Evolutionary conservation across 306 rosid species (phyloP).

Genomic region (Hippophae tibetana): DNA sequence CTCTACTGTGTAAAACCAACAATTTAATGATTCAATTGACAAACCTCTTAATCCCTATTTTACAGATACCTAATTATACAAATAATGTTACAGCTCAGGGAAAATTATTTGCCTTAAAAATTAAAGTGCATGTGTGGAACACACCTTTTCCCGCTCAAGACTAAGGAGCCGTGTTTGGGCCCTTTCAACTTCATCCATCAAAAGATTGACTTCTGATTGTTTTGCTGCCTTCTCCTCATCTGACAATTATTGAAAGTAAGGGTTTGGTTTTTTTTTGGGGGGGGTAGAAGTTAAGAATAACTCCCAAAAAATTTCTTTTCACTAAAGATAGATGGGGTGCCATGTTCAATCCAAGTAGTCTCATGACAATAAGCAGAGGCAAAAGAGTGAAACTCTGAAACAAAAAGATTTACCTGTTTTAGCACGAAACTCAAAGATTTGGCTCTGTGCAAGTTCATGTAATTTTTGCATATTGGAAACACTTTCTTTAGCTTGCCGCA

Average conservation of each 20-base stretch:
- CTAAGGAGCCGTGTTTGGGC: slow-evolving; percentile 57
- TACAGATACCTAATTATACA: neutral
- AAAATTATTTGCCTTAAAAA: neutral
- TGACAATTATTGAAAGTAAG: slow-evolving; percentile 23
- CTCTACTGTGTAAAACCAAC: too few species aligned
- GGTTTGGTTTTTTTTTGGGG: neutral
- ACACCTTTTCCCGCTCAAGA: slow-evolving; percentile 59
- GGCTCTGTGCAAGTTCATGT: slow-evolving; percentile 93
- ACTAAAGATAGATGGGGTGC: slow-evolving; percentile 11
- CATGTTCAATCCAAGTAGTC: slow-evolving; percentile 1
- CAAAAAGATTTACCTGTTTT: slow-evolving; percentile 61
- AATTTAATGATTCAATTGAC: too few species aligned
- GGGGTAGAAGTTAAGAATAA: neutral
- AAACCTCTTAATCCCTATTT: neutral
- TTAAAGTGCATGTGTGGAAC: neutral
- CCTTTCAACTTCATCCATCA: slow-evolving; percentile 63
- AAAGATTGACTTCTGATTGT: slow-evolving; percentile 80
- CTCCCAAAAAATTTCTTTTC: neutral
- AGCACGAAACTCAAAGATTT: slow-evolving; percentile 86
- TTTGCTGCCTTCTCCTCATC: slow-evolving; percentile 84
- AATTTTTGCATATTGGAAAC: slow-evolving; percentile 90
- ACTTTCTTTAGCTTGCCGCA: slow-evolving; percentile 87
- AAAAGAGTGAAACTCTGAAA: slow-evolving; percentile 13
- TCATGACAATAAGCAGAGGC: slow-evolving; percentile 12
- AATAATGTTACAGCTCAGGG: neutral